These are phyloP conservation scores for Medicago arabica DNA, from an alignment of 306 rosid species.

Conservation along the genomic window DNA sequence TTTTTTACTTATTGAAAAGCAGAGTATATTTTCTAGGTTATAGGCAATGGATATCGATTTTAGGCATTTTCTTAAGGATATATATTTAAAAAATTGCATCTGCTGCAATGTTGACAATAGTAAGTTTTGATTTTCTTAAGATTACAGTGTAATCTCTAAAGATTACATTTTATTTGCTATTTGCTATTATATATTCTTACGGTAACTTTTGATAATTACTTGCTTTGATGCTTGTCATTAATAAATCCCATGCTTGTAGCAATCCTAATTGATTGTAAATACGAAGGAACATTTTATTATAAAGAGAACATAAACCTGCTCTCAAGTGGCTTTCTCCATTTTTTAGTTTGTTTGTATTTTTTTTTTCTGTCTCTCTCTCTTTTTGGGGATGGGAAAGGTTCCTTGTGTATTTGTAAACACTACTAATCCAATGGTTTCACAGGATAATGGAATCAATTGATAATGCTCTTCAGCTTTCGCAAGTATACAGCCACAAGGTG, in stretches of 20 bases:
- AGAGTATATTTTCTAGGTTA: neutral
- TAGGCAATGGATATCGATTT: neutral
- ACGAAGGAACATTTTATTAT: conserved; percentile 7
- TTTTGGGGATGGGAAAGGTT: conserved; percentile 1
- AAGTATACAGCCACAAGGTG: conserved; percentile 58
- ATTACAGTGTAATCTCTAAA: conserved; percentile 16
- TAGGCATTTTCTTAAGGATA: conserved; percentile 13
- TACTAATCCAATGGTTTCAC: conserved; percentile 51
- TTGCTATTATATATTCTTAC: conserved; percentile 2
- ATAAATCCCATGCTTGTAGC: neutral
- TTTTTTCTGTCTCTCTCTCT: neutral
- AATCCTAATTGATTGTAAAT: neutral
- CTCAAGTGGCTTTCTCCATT: conserved; percentile 14
- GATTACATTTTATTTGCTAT: conserved; percentile 24
- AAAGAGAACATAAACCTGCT: conserved; percentile 30
- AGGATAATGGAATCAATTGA: conserved; percentile 88
- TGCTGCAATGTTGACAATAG: conserved; percentile 20
- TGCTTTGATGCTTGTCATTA: conserved; percentile 20
- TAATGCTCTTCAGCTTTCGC: conserved; percentile 80
- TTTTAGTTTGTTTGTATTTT: neutral
- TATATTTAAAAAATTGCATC: conserved; percentile 17
- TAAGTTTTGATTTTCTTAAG: conserved; percentile 26
- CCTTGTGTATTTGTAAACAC: conserved; percentile 31
- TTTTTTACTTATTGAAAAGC: too few species aligned
- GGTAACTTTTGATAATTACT: conserved; percentile 6